These are phyloP conservation scores for Chaetomium cochliodes DNA, from an alignment of 495 filamentous ascomycete genomes.

Conservation along the genomic window DNA sequence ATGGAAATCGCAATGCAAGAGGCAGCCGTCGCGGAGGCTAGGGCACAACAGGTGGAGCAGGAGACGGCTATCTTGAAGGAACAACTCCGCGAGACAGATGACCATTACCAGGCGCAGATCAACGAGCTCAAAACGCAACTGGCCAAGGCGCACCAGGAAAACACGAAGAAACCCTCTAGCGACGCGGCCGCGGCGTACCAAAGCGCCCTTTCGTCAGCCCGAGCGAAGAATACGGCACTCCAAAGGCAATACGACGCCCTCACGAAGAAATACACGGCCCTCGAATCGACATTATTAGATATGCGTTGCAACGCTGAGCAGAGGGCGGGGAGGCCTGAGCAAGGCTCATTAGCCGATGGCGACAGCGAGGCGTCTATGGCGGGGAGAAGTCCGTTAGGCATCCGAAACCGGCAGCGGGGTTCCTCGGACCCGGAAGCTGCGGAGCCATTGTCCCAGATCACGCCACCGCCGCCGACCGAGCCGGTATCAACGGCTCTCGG, in stretches of 20 bases:
- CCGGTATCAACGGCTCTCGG: constrained; percentile 24
- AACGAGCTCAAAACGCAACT: constrained; percentile 42
- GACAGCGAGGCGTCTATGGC: constrained; percentile 14
- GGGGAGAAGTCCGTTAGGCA: constrained; percentile 21
- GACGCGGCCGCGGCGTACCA: constrained; percentile 40
- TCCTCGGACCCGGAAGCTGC: constrained; percentile 38
- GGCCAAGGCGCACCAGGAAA: constrained; percentile 43
- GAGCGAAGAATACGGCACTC: constrained; percentile 45
- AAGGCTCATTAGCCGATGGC: constrained; percentile 8
- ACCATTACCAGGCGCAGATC: constrained; percentile 48
- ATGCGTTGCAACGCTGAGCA: constrained; percentile 31
- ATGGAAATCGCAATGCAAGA: constrained; percentile 51
- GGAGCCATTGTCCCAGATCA: constrained; percentile 36
- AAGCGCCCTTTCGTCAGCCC: constrained; percentile 38
- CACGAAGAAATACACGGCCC: constrained; percentile 42
- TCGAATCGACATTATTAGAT: constrained; percentile 41
- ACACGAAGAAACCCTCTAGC: constrained; percentile 41
- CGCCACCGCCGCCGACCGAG: constrained; percentile 39
- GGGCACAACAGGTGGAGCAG: constrained; percentile 52
- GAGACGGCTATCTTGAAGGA: constrained; percentile 53
- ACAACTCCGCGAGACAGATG: constrained; percentile 48
- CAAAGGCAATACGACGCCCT: constrained; percentile 43
- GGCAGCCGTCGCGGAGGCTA: constrained; percentile 51
- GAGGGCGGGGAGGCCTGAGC: constrained; percentile 7
- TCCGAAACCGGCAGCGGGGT: constrained; percentile 32